Base-by-base conservation (phyloP, 2,329 filamentous ascomycete species). In the Trichoderma asperellum region DNA sequence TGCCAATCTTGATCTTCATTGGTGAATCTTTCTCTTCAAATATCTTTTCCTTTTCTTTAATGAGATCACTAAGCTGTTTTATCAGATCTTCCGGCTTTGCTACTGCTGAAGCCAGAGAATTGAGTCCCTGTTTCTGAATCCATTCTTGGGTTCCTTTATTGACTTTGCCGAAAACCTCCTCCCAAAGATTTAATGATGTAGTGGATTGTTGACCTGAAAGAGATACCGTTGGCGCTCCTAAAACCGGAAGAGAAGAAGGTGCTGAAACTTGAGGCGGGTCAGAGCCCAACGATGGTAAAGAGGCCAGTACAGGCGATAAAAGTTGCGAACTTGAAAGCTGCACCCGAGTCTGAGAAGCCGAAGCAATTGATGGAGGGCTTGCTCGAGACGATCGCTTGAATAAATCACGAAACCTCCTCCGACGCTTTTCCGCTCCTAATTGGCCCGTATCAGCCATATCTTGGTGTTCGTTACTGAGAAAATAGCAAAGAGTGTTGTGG, bases 61-160 rank as follows among this genome's bases (percentile, higher is more conserved):
- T 27, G 14, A 65, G 53, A 32, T 40, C 2, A 40, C n/a, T 55
- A 10, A 65, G 40, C 5, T 35, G 29, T 27, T 35, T 29, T 3
- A 59, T 59, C 8, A 60, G 60, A 0, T 35, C 24, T 5, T 29
- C 27, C 7, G 53, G 29, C 2, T 59, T 32, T 32, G 24, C 21
- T 16, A 40, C 21, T 29, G 24, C 43, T 4, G 21, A 40, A 4
- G 40, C 53, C 10, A 24, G 18, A 1, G 21, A 43, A 4, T 14
- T 34, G 43, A 64, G 60, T 0, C 43, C 34, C 14, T 64, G 24
- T 2, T 29, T 10, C 32, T 18, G 40, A 53, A 69, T 69, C 68
- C 68, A 69, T 37, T 24, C 21, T 56, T 55, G 6, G 2, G 67
- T 69, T 27, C 35, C 34, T 6, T 65, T 24, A 5, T 64, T 59